Base-by-base conservation (phyloP, 1,139 yeast species). In the Blastobotrys indianensis region DNA sequence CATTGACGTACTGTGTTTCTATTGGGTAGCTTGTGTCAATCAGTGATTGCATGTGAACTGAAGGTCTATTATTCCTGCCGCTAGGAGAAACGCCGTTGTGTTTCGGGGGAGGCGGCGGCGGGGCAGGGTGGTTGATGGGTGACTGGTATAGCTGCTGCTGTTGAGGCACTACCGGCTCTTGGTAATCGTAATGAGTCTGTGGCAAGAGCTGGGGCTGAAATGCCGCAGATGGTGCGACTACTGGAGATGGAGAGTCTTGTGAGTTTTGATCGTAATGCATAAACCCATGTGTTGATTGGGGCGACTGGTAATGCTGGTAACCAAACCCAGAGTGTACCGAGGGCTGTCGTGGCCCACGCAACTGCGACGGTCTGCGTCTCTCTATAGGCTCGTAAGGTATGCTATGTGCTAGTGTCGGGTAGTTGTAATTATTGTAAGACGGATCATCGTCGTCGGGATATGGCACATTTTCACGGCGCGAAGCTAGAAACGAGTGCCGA, bases 261-360 rank as follows among this genome's bases (percentile, higher is more conserved):
- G 25, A 20, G 7, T 4, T 4, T 7, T 20, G 25, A 20, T 20
- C 25, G 25, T 20, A 20, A 20, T 20, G 25, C 25, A 20, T 20
- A 7, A 20, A 20, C 25, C 25, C 25, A 20, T 20, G 25, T 4
- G 25, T 20, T 20, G 15, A 5, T 31, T 31, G 33, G 33, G 33
- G 33, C 33, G 13, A 12, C 33, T 31, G 33, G 8, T 33, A 15
- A 12, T 33, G 37, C 12, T 33, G 37, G 15, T 12, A 13, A 15
- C 36, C 44, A 34, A 41, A 41, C 20, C 39, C 28, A 10, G 32
- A 15, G 25, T 20, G 20, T 13, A 15, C 33, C 3, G 40, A 31
- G n/a, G 45, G 45, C 13, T 31, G 45, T 17, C 45, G 35, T 23
- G 45, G 45, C n/a, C 45, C 45, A 3, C 45, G 28, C 3, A 41